Base-by-base conservation (phyloP, 805 yeast species). In the Pichia gijzeniarum region DNA sequence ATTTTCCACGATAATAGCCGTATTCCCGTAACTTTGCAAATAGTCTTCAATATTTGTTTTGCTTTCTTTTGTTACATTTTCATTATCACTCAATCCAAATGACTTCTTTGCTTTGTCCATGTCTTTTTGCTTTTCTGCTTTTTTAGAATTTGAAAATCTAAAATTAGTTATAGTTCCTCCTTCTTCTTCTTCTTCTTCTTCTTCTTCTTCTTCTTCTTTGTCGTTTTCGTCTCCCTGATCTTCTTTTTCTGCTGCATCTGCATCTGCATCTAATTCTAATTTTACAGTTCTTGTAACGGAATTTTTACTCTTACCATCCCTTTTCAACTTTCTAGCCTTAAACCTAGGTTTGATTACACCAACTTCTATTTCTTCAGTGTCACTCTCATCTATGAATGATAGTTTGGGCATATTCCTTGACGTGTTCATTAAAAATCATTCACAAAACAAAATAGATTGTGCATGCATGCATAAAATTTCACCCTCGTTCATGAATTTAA, bases 31-130 rank as follows among this genome's bases (percentile, higher is more conserved):
- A 3, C 12, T 3, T 38, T 40, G 39, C n/a, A 44, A 30, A 14
- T 44, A 44, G 12, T 44, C 43, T 22, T 20, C 8, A 1, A 40
- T 40, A 17, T 44, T 10, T 39, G 14, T 13, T 22, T 43, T 25
- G 13, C 5, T 5, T n/a, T 3, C 12, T 13, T 8, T 10, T 6
- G 10, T 6, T 10, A 25, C 9, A 25, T 25, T 25, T 25, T 25
- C 28, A 7, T 25, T 10, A 25, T 25, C 9, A 10, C 28, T 25
- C 28, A 25, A 25, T 25, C 10, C 28, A 25, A 25, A 25, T 10
- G 10, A 7, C 10, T 25, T 25, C 28, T 25, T 25, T 6, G 6
- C 10, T 25, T 6, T 10, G 28, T 7, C 28, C 10, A 25, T 25
- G 28, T 25, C 10, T 25, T 25, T 25, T 6, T 10, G 6, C 28